Evolutionary conservation across 805 yeast genomes (phyloP), one percentile per base, ranked within the genome.

Genomic region (Teunomyces tritomae): DNA sequence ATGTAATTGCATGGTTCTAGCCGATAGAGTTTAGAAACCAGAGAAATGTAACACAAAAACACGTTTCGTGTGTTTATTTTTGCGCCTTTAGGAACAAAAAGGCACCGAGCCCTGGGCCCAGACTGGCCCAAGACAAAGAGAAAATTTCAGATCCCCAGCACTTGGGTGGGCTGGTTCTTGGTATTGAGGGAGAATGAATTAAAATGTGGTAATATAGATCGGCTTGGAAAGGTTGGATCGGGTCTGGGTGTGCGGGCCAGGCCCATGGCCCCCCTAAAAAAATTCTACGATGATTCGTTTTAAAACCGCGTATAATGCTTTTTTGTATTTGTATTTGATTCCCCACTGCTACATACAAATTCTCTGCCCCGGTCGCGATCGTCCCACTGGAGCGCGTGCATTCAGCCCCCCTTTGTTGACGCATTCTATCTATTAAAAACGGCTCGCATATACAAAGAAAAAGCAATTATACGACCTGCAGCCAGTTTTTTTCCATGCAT

Each of bases 21-120:
- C 34, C 34, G 34, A 16, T 13, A 9, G 7, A n/a, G 17, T 11
- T n/a, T n/a, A 10, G 24, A 20, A 20, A 4, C 5, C 6, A 20
- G 33, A 45, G 48, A 36, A 36, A 17, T 13, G 27, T 8, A 16
- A 32, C 34, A 32, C 34, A 32, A 32, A 32, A 32, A 32, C 34
- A 32, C 34, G 34, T 32, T 20, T 32, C 17, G 9, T 32, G 34
- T 32, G 17, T 32, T 32, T 32, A 32, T 32, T 32, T 30, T 32
- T 32, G 34, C 34, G 34, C 16, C 34, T 32, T 32, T 13, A 32
- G 34, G 34, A 32, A 32, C 34, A 32, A 32, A 32, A 3, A 32
- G 9, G 6, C 5, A 16, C 9, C 8, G 34, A 32, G 34, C 34
- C 10, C 14, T 32, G 34, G 10, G 34, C 14, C 34, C 17, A 14